phyloP scores from a whole-genome alignment of 192 early-diverging fungal genomes.

The Globomyces pollinis-pini region DNA sequence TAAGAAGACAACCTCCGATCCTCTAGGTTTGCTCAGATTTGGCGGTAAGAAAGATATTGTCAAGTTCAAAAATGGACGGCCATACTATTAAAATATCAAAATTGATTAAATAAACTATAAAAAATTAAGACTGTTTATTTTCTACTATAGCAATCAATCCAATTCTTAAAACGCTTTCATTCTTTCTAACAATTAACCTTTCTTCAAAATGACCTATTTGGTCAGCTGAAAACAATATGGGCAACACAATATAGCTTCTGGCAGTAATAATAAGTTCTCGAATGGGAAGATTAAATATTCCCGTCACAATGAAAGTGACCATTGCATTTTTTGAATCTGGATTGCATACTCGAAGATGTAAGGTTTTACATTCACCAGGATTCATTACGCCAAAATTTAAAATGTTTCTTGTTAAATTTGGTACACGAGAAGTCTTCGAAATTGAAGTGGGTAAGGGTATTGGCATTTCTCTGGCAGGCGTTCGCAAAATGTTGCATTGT shows the following conservation, averaged over 20 bases:
- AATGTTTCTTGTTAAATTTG: neutral
- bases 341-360: slow-evolving; percentile 1
- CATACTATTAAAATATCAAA: slow-evolving; percentile 3
- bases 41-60: slow-evolving; percentile 11
- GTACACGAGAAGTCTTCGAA: neutral
- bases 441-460: neutral
- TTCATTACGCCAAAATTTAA: slow-evolving; percentile 6
- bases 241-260: slow-evolving; percentile 3
- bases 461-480: neutral
- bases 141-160: neutral
- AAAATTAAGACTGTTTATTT: neutral
- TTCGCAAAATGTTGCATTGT: neutral
- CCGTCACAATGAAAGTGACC: slow-evolving; percentile 1
- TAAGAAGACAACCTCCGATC: neutral
- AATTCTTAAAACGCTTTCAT: slow-evolving; percentile 2
- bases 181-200: slow-evolving; percentile 4
- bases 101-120: neutral
- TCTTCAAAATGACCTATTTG: neutral
- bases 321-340: neutral
- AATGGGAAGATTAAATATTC: neutral
- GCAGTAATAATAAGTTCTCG: slow-evolving; percentile 6
- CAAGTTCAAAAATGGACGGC: neutral
- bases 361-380: neutral
- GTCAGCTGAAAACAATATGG: neutral
- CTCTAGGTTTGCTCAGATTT: slow-evolving; percentile 5